Evolutionary conservation across 2,329 filamentous ascomycete species (phyloP).

Genomic region (Monosporascus sp.): DNA sequence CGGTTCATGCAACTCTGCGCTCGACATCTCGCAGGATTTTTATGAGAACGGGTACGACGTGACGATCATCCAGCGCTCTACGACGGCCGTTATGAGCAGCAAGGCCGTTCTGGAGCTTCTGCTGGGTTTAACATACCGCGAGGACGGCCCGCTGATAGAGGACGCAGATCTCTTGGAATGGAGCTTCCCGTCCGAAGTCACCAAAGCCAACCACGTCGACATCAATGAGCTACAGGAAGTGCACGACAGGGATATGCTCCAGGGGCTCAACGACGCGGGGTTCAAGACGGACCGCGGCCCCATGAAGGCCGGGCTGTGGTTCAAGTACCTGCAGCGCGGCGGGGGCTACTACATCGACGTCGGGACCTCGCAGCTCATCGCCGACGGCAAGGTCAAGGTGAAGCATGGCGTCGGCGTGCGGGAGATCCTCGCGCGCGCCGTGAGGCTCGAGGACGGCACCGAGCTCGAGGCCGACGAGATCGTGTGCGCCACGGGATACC

Average conservation of each 20-base stretch:
- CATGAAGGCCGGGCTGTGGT: slow-evolving; percentile 46
- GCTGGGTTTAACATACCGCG: slow-evolving; percentile 45
- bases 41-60: slow-evolving; percentile 53
- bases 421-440: slow-evolving; percentile 35
- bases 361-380: slow-evolving; percentile 47
- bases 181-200: slow-evolving; percentile 51
- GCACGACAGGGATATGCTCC: slow-evolving; percentile 33
- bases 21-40: slow-evolving; percentile 55
- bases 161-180: slow-evolving; percentile 60
- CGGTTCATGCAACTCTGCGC: slow-evolving; percentile 54
- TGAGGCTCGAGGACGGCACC: slow-evolving; percentile 42
- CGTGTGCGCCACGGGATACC: slow-evolving; percentile 51
- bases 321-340: slow-evolving; percentile 57
- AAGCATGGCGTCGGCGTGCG: slow-evolving; percentile 44
- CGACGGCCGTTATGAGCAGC: slow-evolving; percentile 50
- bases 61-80: slow-evolving; percentile 55
- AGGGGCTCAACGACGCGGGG: slow-evolving; percentile 48
- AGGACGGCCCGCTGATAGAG: slow-evolving; percentile 53
- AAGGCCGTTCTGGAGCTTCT: slow-evolving; percentile 45
- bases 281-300: slow-evolving; percentile 55
- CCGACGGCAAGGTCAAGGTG: slow-evolving; percentile 52
- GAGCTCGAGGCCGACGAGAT: slow-evolving; percentile 50
- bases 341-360: slow-evolving; percentile 58
- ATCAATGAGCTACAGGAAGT: slow-evolving; percentile 31
- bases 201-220: slow-evolving; percentile 53